These are phyloP conservation scores for Alternaria dauci DNA, from an alignment of 2,329 filamentous ascomycete genomes.

Conservation along the genomic window DNA sequence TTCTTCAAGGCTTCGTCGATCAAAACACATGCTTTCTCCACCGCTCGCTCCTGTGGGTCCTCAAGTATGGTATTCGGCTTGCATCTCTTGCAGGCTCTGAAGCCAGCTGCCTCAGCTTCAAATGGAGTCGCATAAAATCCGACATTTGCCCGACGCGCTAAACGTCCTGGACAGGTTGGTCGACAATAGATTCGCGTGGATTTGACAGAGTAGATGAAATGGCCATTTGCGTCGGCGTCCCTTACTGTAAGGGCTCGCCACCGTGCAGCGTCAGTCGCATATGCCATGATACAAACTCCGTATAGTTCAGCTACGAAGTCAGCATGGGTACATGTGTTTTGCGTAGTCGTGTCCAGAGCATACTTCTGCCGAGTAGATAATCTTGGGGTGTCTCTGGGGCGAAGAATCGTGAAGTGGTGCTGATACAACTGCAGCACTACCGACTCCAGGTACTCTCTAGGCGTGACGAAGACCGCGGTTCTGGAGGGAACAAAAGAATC, in stretches of 20 bases:
- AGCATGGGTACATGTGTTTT: neutral
- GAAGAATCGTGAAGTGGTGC: neutral
- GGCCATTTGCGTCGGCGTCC: constrained; percentile 53
- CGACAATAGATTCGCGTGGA: constrained; percentile 68
- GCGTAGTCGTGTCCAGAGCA: neutral
- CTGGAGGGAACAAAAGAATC: neutral
- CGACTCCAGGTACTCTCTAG: neutral
- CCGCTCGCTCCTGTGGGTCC: constrained; percentile 57
- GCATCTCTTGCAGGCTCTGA: constrained; percentile 67
- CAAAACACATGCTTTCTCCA: constrained; percentile 50
- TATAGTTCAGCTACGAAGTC: neutral
- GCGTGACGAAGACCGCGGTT: neutral
- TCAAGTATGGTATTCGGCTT: constrained; percentile 54
- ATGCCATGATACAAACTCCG: constrained; percentile 31
- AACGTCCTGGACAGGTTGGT: constrained; percentile 67
- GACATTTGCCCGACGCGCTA: constrained; percentile 66
- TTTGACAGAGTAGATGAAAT: constrained; percentile 65
- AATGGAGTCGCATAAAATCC: constrained; percentile 60
- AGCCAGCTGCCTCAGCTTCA: constrained; percentile 61
- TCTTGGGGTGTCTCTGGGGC: neutral
- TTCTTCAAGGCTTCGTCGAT: constrained; percentile 37
- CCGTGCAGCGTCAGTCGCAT: constrained; percentile 42
- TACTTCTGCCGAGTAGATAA: neutral
- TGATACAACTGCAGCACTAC: neutral
- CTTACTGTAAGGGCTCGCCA: constrained; percentile 57